Percentiles rank a stretch among this genome's conserved stretches.
Evolutionary conservation across 768 basidiomycete species (phyloP).

Genomic region (Boletus reticulatus): DNA sequence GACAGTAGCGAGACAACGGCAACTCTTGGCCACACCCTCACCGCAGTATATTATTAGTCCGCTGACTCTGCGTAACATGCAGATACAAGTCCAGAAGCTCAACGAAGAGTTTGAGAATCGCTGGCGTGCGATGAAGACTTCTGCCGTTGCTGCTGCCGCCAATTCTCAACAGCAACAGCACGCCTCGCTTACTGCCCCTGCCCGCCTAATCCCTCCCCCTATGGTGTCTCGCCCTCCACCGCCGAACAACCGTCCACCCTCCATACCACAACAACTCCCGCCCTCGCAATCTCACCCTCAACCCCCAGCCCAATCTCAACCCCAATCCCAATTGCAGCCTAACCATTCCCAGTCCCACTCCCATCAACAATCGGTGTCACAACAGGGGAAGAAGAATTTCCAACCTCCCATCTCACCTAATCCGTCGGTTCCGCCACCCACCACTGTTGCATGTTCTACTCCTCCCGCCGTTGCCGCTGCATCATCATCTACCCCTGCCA

Average conservation of each 20-base stretch:
- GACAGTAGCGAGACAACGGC: conserved; percentile 38
- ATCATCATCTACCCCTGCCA: conserved; percentile 51
- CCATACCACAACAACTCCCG: conserved; percentile 21
- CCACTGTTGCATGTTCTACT: conserved; percentile 33
- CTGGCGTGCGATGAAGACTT: conserved; percentile 24
- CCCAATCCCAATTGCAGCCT: conserved; percentile 13
- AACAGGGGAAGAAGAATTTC: conserved; percentile 16
- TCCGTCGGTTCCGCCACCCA: conserved; percentile 18
- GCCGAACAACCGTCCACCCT: conserved; percentile 26
- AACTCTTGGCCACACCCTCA: conserved; percentile 18
- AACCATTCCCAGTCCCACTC: conserved; percentile 4
- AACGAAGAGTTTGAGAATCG: conserved; percentile 38
- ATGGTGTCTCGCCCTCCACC: conserved; percentile 24
- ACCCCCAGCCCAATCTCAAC: background rate
- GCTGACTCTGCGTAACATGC: conserved; percentile 43
- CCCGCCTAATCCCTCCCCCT: conserved; percentile 10
- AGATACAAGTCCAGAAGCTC: conserved; percentile 40
- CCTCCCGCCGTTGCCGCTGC: conserved; percentile 40
- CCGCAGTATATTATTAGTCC: conserved; percentile 36
- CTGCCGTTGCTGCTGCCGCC: conserved; percentile 2
- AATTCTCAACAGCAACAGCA: conserved; percentile 9
- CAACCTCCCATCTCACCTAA: conserved; percentile 20
- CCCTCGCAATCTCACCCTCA: conserved; percentile 10
- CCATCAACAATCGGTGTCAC: conserved; percentile 7
- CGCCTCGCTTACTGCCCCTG: background rate